Conservation (phyloP, 495 filamentous ascomycete genomes). For the Cladorrhinum samala region DNA sequence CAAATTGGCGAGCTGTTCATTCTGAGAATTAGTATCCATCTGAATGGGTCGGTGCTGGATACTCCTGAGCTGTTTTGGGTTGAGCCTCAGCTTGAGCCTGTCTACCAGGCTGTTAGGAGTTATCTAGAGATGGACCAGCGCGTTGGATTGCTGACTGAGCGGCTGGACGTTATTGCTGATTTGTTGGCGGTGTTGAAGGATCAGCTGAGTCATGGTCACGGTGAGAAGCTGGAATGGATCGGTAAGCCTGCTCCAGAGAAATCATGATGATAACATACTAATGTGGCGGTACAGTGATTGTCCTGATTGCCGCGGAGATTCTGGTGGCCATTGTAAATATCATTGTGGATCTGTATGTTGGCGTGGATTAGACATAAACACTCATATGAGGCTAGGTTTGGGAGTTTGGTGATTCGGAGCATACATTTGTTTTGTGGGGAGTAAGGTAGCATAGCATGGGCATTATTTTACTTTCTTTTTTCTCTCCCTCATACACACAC, state of each 20-base stretch:
- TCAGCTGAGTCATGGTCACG: constrained; percentile 92
- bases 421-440: not conserved
- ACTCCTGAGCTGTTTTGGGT: constrained; percentile 98
- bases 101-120: constrained; percentile 88
- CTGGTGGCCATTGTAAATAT: constrained; percentile 93
- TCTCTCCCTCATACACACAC: no score
- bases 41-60: constrained; percentile 95
- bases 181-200: constrained; percentile 91
- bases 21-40: constrained; percentile 91
- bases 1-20: constrained; percentile 98
- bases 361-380: constrained; percentile 67
- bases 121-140: constrained; percentile 98
- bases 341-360: constrained; percentile 87
- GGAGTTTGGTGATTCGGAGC: not conserved
- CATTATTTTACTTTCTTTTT: no score
- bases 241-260: constrained; percentile 45
- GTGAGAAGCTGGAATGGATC: constrained; percentile 94
- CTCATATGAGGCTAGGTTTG: no score
- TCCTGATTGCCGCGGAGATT: constrained; percentile 94
- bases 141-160: constrained; percentile 81
- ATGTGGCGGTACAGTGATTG: constrained; percentile 59
- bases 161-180: constrained; percentile 90
- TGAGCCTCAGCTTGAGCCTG: constrained; percentile 89
- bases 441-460: not conserved
- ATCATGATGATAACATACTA: no score